phyloP scores from a whole-genome alignment of 164 flowering plant genomes.

The Saururus chinensis region DNA sequence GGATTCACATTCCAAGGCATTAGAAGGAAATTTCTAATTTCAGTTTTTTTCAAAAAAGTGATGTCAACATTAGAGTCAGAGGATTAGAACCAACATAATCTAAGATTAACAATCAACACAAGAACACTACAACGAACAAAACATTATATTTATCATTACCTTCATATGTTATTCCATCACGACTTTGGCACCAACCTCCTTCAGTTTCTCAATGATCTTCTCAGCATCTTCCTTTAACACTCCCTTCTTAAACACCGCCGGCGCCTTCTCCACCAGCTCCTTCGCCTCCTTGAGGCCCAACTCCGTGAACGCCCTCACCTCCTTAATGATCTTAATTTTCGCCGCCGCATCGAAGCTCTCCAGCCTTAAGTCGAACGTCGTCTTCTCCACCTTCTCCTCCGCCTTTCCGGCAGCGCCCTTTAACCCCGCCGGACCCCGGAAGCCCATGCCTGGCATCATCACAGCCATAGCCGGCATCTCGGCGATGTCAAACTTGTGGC shows the following conservation, averaged over 20 bases:
- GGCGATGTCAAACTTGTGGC: slow-evolving; percentile 39
- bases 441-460: slow-evolving; percentile 86
- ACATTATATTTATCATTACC: no score
- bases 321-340: slow-evolving; percentile 89
- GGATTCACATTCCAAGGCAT: no score
- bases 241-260: slow-evolving; percentile 24
- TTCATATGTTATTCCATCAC: slow-evolving; percentile 16
- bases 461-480: slow-evolving; percentile 73
- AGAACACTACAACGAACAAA: no score
- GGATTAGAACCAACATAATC: no score
- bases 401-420: slow-evolving; percentile 36
- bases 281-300: slow-evolving; percentile 33
- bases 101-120: no score
- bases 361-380: slow-evolving; percentile 74
- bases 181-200: slow-evolving; percentile 23
- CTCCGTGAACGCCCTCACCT: slow-evolving; percentile 72
- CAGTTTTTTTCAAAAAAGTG: no score
- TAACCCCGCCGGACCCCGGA: slow-evolving; percentile 15
- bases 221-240: slow-evolving; percentile 25
- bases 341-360: slow-evolving; percentile 71
- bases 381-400: slow-evolving; percentile 67
- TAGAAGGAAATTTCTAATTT: no score
- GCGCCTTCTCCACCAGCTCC: slow-evolving; percentile 31
- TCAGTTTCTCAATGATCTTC: slow-evolving; percentile 30
- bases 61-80: no score